Conservation (phyloP, 164 flowering plant species). For the Platanus orientalis region DNA sequence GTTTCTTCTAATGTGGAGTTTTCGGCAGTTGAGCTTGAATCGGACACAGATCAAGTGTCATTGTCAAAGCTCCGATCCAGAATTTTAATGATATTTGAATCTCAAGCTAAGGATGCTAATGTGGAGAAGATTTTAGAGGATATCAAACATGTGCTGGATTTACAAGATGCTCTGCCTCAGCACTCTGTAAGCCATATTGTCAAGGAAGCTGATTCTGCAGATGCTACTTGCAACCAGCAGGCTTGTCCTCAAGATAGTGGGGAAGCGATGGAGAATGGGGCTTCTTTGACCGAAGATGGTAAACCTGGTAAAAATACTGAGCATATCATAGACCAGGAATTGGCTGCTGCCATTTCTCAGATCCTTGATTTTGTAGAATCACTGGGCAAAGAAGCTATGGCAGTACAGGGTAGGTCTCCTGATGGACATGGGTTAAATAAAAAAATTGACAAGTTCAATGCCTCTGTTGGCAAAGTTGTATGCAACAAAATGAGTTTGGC, state of each 20-base stretch:
- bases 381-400: slow-evolving; percentile 61
- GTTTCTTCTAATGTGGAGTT: slow-evolving; percentile 20
- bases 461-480: slow-evolving; percentile 38
- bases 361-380: slow-evolving; percentile 62
- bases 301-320: slow-evolving; percentile 1
- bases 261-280: slow-evolving; percentile 25
- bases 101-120: slow-evolving; percentile 25
- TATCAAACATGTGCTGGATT: slow-evolving; percentile 45
- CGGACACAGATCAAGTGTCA: slow-evolving; percentile 8
- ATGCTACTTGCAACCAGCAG: slow-evolving; percentile 23
- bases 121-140: slow-evolving; percentile 42
- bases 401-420: slow-evolving; percentile 32
- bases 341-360: slow-evolving; percentile 53
- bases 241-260: slow-evolving; percentile 30
- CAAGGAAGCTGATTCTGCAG: slow-evolving; percentile 30
- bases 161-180: slow-evolving; percentile 32
- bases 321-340: slow-evolving; percentile 23
- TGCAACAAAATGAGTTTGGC: slow-evolving; percentile 30
- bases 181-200: slow-evolving; percentile 18
- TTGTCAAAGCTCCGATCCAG: slow-evolving; percentile 21
- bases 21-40: slow-evolving; percentile 5
- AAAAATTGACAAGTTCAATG: slow-evolving; percentile 51
- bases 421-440: slow-evolving; percentile 36
- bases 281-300: slow-evolving; percentile 22
- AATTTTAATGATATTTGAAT: slow-evolving; percentile 25